Base-by-base conservation (phyloP, 805 yeast species). In the Sungouiella blattae region DNA sequence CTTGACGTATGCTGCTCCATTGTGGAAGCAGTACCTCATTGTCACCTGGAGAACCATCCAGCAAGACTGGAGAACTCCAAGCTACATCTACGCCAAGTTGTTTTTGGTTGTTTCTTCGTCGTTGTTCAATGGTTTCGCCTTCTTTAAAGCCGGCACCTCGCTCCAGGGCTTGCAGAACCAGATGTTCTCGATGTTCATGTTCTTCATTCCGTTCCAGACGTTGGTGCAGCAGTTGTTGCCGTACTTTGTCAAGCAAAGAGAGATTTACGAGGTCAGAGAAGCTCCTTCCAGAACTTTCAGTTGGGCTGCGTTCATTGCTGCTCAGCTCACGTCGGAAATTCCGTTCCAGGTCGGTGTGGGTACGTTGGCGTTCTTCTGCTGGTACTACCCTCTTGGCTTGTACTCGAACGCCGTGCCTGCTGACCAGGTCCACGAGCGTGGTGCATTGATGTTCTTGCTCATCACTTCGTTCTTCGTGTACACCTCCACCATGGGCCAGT, bases 101-200 rank as follows among this genome's bases (percentile, higher is more conserved):
- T 64, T 67, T 53, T 71, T 83, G 60, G 69, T 77, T 42, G 60
- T 72, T 4, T 51, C 72, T 9, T 62, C 83, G 40, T 65, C 80
- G 14, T 53, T 82, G 32, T 78, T 80, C 53, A 73, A 80, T 43
- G 94, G 95, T 28, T 85, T 85, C 57, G 73, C 86, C 5, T 80
- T 80, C 60, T 80, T 74, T 60, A 80, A 78, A 41, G 83, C 87
- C 23, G 74, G 55, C 37, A 70, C 69, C 7, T 72, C 87, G 11
- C 54, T 70, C 30, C 87, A 64, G 60, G 71, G 70, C 25, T 55
- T 67, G 50, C 95, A 87, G 58, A 85, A 86, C 60, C 93, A 72
- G 42, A 65, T 74, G 66, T 69, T 73, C 37, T 59, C 77, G 20
- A 60, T 71, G 29, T 74, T 74, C 56, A 71, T 68, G 70, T 58